These are phyloP conservation scores for Physcomitrium patens DNA, from an alignment of 225 moss, liverwort and hornwort genomes.

Conservation along the genomic window DNA sequence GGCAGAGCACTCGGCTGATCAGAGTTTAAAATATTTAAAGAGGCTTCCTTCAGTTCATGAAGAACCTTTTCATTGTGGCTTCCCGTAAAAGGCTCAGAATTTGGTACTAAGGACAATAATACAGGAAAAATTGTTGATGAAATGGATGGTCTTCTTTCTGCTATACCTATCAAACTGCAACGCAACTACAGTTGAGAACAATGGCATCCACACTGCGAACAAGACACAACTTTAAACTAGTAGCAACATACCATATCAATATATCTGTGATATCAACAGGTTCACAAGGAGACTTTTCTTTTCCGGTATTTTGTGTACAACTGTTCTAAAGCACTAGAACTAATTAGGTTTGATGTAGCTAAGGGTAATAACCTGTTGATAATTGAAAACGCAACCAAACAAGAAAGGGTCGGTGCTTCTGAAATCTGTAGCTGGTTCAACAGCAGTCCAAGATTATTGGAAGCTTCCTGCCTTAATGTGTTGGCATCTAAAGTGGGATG, in stretches of 20 bases:
- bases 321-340: conserved; percentile 14
- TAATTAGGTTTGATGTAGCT: background rate
- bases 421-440: conserved; percentile 70
- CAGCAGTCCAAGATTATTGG: conserved; percentile 71
- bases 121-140: conserved; percentile 81
- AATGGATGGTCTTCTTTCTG: conserved; percentile 75
- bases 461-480: conserved; percentile 79
- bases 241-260: background rate
- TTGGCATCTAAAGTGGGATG: conserved; percentile 77
- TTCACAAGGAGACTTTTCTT: background rate
- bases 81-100: conserved; percentile 64
- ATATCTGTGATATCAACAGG: background rate
- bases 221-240: background rate
- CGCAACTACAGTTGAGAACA: conserved; percentile 34
- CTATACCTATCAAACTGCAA: conserved; percentile 75
- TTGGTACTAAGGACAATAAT: conserved; percentile 69
- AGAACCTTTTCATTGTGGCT: conserved; percentile 70
- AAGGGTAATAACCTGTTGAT: conserved; percentile 63
- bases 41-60: conserved; percentile 68
- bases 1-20: conserved; percentile 77
- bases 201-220: conserved; percentile 11
- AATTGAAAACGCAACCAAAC: conserved; percentile 79
- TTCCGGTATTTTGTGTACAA: background rate
- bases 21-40: conserved; percentile 64
- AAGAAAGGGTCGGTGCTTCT: conserved; percentile 65